Evolutionary conservation across 108 stramenopile genomes (phyloP), one percentile per base, ranked within the genome.

Genomic region (Nannochloropsis salina): DNA sequence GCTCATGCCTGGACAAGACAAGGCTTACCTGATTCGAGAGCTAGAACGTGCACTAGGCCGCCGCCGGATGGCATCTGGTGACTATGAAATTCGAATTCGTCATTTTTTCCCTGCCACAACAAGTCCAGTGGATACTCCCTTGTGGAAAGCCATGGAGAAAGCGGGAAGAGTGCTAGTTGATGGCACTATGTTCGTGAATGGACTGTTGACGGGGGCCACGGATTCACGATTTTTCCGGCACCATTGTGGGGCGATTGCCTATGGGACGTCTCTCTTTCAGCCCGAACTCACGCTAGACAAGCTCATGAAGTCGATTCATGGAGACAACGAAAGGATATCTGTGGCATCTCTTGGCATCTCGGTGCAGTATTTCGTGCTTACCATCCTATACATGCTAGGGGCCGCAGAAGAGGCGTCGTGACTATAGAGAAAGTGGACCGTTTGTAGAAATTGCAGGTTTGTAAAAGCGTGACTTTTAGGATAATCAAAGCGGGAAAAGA

Each of bases 161-260:
- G 83, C 87, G 9, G 87, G 84, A 8, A 41, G 43, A 1, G 80
- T 84, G 12, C 44, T 88, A 8, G 80, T 88, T 21, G 11, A 18
- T 11, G 87, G 87, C 6, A 44, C 87, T 20, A 44, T 44, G 9
- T 84, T 88, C 6, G 81, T 85, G 42, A 82, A 80, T 2, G 82
- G 84, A 4, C 82, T 88, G 88, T 82, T 88, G 81, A 84, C 88
- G 61, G 88, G 88, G 12, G 88, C 41, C 12, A 88, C 88, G 42
- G 88, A 88, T 82, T 85, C 81, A 61, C 42, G 84, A 15, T 85
- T 84, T 51, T 88, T 82, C 84, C 84, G 88, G 8, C 42, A 51
- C 9, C n/a, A 80, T 3, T 84, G 88, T 20, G 88, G 88, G 5
- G 84, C 88, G 40, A 82, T 85, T 22, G 88, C 88, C 6, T 88